These are phyloP conservation scores for Galerina marginata DNA, from an alignment of 768 basidiomycete species.

Conservation along the genomic window DNA sequence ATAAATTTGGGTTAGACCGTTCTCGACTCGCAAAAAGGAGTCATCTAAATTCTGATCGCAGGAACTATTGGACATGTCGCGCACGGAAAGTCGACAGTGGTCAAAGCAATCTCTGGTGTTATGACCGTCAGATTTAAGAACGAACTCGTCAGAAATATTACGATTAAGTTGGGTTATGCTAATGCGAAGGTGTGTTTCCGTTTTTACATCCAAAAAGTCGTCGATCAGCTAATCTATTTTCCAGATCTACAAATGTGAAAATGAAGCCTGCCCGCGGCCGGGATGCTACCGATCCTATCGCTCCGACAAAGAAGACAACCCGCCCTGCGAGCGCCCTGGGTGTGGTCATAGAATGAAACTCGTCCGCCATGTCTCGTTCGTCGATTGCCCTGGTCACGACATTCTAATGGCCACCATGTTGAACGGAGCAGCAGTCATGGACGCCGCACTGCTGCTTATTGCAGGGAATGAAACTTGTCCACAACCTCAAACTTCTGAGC, in stretches of 20 bases:
- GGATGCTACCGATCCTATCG: constrained; percentile 94
- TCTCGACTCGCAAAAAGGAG: not conserved
- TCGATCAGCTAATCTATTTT: constrained; percentile 21
- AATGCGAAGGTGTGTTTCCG: constrained; percentile 87
- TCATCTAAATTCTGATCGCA: constrained; percentile 34
- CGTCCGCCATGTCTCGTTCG: constrained; percentile 96
- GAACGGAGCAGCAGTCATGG: constrained; percentile 99
- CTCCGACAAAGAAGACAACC: constrained; percentile 92
- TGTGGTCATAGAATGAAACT: constrained; percentile 92
- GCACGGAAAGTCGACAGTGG: constrained; percentile 95
- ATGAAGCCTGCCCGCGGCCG: constrained; percentile 89
- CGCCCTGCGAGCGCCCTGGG: constrained; percentile 91
- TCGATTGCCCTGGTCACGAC: constrained; percentile 97
- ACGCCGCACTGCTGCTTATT: constrained; percentile 93
- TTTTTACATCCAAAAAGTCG: not conserved
- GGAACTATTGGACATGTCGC: constrained; percentile 99
- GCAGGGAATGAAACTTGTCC: constrained; percentile 99
- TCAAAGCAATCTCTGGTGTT: constrained; percentile 98
- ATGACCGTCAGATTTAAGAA: constrained; percentile 99
- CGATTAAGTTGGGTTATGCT: constrained; percentile 98
- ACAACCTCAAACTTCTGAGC: constrained; percentile 98
- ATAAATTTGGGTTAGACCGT: constrained; percentile 79
- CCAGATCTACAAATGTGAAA: constrained; percentile 98
- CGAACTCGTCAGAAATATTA: constrained; percentile 98
- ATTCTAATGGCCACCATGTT: constrained; percentile 99